These are phyloP conservation scores for Zopfia rhizophila DNA, from an alignment of 2,329 filamentous ascomycete genomes.

Conservation along the genomic window DNA sequence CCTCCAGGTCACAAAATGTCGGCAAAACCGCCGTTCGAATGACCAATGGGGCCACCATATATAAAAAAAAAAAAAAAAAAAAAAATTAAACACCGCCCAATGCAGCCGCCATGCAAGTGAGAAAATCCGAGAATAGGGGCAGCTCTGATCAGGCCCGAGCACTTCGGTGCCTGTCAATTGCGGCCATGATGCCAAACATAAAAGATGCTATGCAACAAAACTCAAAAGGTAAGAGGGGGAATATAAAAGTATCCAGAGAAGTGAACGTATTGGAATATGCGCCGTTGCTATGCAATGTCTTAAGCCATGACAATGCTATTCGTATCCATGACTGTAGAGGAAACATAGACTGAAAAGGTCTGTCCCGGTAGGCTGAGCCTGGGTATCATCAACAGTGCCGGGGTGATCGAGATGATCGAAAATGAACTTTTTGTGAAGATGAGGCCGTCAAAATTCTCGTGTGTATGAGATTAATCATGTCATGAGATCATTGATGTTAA, in stretches of 20 bases:
- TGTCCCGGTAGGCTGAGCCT: too few species aligned
- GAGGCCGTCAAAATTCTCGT: slow-evolving; percentile 4
- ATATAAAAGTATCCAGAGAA: slow-evolving; percentile 8
- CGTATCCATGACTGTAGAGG: slow-evolving; percentile 16
- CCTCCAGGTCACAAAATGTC: too few species aligned
- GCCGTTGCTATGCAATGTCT: slow-evolving; percentile 37
- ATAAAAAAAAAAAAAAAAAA: slow-evolving; percentile 9
- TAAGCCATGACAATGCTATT: slow-evolving; percentile 1
- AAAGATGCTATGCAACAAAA: slow-evolving; percentile 46
- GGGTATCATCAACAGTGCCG: slow-evolving; percentile 33
- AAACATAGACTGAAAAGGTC: too few species aligned
- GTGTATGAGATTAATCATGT: neutral
- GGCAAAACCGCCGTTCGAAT: too few species aligned
- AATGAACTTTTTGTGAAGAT: neutral
- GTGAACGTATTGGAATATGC: slow-evolving; percentile 31
- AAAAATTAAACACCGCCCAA: slow-evolving; percentile 29
- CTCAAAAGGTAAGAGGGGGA: slow-evolving; percentile 9
- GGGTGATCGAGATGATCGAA: slow-evolving; percentile 2
- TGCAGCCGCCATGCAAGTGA: too few species aligned
- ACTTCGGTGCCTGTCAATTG: slow-evolving; percentile 46
- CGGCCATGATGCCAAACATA: slow-evolving; percentile 38
- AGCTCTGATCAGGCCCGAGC: slow-evolving; percentile 50
- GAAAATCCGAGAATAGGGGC: slow-evolving; percentile 30
- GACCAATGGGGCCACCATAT: too few species aligned
- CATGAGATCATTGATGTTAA: neutral